Percentiles rank a stretch among this genome's conserved stretches.
Conservation (phyloP, 495 filamentous ascomycete genomes). For the Daldinia bambusicola region DNA sequence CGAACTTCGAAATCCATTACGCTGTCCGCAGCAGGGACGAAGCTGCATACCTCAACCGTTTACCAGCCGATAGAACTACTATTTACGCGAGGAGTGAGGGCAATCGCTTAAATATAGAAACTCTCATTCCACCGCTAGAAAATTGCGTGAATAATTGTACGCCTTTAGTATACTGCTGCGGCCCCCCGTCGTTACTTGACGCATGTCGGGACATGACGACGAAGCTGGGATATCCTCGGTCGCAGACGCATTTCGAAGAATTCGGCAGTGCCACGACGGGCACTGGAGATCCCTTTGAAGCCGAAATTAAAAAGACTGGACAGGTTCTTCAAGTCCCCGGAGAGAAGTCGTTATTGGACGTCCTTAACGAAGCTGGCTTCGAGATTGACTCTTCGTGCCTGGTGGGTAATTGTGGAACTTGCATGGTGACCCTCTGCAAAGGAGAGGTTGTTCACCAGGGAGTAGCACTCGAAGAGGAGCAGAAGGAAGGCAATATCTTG, state of each 20-base stretch:
- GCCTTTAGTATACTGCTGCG: conserved; percentile 43
- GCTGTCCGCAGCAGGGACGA: conserved; percentile 51
- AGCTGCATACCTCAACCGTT: conserved; percentile 45
- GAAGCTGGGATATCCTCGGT: conserved; percentile 40
- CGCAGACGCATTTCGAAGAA: conserved; percentile 44
- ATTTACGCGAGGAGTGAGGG: conserved; percentile 44
- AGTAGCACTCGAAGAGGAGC: conserved; percentile 51
- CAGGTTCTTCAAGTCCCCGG: conserved; percentile 50
- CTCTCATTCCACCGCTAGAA: conserved; percentile 31
- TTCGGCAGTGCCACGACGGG: conserved; percentile 41
- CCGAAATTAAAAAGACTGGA: conserved; percentile 41
- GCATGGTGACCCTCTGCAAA: conserved; percentile 53
- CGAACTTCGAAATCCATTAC: conserved; percentile 52
- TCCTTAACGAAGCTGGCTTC: conserved; percentile 55
- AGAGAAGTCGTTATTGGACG: conserved; percentile 54
- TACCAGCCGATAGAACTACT: conserved; percentile 35
- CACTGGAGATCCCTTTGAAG: conserved; percentile 48
- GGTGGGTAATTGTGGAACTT: conserved; percentile 60
- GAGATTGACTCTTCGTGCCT: conserved; percentile 58
- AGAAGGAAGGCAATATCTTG: conserved; percentile 53
- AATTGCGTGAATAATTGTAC: conserved; percentile 20
- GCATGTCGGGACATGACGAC: conserved; percentile 34
- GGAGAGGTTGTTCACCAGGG: conserved; percentile 58
- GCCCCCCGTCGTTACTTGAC: conserved; percentile 39
- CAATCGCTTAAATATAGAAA: conserved; percentile 25